Base-by-base conservation (phyloP, 2,329 filamentous ascomycete species). In the Fusarium decemcellulare region DNA sequence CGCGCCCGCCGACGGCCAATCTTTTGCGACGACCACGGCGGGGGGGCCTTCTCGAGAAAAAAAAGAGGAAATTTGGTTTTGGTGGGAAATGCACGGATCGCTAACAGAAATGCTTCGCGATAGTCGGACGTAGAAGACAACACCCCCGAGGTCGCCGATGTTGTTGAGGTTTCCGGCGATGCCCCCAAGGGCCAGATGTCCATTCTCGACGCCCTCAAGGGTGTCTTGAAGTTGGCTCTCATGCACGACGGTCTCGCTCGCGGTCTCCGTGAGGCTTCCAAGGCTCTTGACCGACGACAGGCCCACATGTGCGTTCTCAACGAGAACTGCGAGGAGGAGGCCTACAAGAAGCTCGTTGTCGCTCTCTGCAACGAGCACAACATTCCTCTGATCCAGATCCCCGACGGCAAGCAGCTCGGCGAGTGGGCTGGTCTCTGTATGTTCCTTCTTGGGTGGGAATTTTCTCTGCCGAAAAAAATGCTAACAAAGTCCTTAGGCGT, bases 61-160 rank as follows among this genome's bases (percentile, higher is more conserved):
- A 34, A 12, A 34, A 12, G 12, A 44, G 61, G 39, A 44, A 44
- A 54, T 58, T 65, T 46, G 34, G 37, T 18, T n/a, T n/a, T 54
- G 57, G 48, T 48, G 32, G 50, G 32, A 34, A 34, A 34, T 34
- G 32, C n/a, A 52, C n/a, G 58, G 36, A 39, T 61, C 52, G 73
- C 74, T 77, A 71, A 76, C 67, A 39, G 40, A 18, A 11, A 40
- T 43, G 37, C 39, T 47, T 57, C 43, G 60, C 63, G 61, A 70
- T 76, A 98, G 96, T 98, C 95, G 94, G 95, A 98, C 94, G 95
- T 95, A 98, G 96, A 98, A 98, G 95, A 98, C 92, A 94, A 91
- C 86, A 92, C 91, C 85, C 92, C 93, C 86, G 92, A 93, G 82
- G 94, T 90, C 81, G 83, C 85, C 81, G 90, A 92, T 82, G 96